Percentiles rank a stretch among this genome's conserved stretches.
Conservation (phyloP, 495 filamentous ascomycete species). For the Aspergillus haitiensis region DNA sequence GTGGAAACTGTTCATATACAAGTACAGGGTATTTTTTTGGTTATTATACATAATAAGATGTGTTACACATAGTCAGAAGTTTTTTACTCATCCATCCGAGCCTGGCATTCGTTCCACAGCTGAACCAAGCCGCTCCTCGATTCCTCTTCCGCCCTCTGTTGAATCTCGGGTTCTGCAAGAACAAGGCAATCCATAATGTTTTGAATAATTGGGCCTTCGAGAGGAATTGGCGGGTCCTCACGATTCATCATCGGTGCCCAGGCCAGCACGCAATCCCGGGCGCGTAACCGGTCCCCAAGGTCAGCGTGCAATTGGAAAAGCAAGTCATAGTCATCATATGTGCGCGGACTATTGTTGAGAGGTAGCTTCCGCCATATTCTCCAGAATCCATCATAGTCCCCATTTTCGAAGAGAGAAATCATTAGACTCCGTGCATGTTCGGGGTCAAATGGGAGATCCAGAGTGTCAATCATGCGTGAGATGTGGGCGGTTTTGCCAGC, state of each 20-base stretch:
- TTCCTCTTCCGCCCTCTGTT: slow-evolving; percentile 25
- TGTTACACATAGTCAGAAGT: background rate
- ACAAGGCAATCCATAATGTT: slow-evolving; percentile 51
- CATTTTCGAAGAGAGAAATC: slow-evolving; percentile 37
- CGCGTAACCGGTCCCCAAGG: slow-evolving; percentile 44
- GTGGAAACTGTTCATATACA: background rate
- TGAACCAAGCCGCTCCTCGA: slow-evolving; percentile 24
- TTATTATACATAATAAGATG: background rate
- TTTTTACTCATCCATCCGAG: background rate
- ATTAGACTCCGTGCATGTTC: slow-evolving; percentile 50
- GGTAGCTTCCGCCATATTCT: slow-evolving; percentile 59
- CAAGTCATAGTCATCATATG: slow-evolving; percentile 54
- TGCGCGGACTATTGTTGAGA: slow-evolving; percentile 49
- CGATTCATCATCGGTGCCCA: slow-evolving; percentile 57
- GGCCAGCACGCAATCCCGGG: slow-evolving; percentile 49
- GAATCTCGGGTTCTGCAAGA: slow-evolving; percentile 51
- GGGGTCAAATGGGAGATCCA: slow-evolving; percentile 48
- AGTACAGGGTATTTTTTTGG: slow-evolving; percentile 7
- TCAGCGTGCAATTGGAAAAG: slow-evolving; percentile 55
- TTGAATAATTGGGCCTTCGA: slow-evolving; percentile 42
- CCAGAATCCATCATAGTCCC: slow-evolving; percentile 60
- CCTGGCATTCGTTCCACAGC: slow-evolving; percentile 37
- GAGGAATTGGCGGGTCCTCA: slow-evolving; percentile 54
- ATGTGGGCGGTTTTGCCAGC: slow-evolving; percentile 17
- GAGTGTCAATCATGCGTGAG: slow-evolving; percentile 34